phyloP scores from a whole-genome alignment of 2,329 filamentous ascomycete genomes.

The Ophiostoma fasciatum region DNA sequence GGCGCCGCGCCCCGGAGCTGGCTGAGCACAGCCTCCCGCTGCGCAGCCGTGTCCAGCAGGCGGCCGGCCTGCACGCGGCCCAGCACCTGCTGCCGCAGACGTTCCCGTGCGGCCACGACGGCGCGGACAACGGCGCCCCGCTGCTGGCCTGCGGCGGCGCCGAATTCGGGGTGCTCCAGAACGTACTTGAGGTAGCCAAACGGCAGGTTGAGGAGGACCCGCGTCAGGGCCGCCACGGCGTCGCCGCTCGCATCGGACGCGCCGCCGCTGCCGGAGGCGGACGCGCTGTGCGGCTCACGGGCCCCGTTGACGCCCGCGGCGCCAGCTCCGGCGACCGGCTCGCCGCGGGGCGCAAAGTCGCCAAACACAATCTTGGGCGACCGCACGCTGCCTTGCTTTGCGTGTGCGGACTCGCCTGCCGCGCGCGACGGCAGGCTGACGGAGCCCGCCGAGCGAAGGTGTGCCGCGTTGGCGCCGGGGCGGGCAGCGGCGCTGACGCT shows the following conservation, averaged over 20 bases:
- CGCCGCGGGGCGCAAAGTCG: slow-evolving; percentile 33
- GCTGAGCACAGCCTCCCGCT: slow-evolving; percentile 6
- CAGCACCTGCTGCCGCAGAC: slow-evolving; percentile 31
- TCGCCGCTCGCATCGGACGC: slow-evolving; percentile 18
- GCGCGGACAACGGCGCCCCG: slow-evolving; percentile 14
- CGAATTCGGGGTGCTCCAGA: slow-evolving; percentile 45
- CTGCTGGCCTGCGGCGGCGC: slow-evolving; percentile 19
- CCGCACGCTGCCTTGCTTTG: not conserved
- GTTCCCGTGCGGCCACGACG: slow-evolving; percentile 43
- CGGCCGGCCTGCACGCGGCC: slow-evolving; percentile 14
- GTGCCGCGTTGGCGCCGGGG: not conserved
- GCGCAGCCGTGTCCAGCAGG: not conserved
- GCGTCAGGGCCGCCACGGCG: slow-evolving; percentile 37
- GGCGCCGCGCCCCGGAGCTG: slow-evolving; percentile 7
- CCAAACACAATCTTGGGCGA: slow-evolving; percentile 48
- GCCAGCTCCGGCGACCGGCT: not conserved
- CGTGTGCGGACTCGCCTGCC: not conserved
- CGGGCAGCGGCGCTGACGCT: not conserved
- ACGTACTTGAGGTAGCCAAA: slow-evolving; percentile 51
- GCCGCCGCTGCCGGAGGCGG: not conserved
- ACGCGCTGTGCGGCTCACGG: too few species aligned
- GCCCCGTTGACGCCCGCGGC: slow-evolving; percentile 1
- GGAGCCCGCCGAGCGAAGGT: slow-evolving; percentile 5
- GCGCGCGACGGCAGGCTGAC: slow-evolving; percentile 8
- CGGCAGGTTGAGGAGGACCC: slow-evolving; percentile 54